Evolutionary conservation across 371 early-diverging fungal species (phyloP).

Genomic region (Mucor lusitanicus): DNA sequence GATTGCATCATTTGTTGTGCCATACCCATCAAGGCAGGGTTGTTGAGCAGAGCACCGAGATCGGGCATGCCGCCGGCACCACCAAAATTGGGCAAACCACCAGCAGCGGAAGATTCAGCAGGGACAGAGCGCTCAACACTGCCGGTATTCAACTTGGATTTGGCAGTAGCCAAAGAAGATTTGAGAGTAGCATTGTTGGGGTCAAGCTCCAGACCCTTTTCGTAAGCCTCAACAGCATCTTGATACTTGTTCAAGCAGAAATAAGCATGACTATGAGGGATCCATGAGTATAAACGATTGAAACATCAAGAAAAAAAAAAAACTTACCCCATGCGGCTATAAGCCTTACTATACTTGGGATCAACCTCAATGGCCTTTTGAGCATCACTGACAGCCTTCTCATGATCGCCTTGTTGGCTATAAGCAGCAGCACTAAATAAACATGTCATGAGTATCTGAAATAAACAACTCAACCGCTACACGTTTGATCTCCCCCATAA

Average conservation of each 20-base stretch:
- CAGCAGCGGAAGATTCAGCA: slow-evolving; percentile 21
- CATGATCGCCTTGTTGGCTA: slow-evolving; percentile 85
- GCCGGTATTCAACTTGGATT: slow-evolving; percentile 37
- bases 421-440: slow-evolving; percentile 88
- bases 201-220: slow-evolving; percentile 88
- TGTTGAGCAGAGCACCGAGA: slow-evolving; percentile 71
- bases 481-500: background rate
- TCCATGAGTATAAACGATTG: background rate
- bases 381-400: slow-evolving; percentile 87
- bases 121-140: slow-evolving; percentile 36
- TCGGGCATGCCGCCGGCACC: slow-evolving; percentile 70
- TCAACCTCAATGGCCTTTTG: slow-evolving; percentile 83
- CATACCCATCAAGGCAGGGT: slow-evolving; percentile 94
- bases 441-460: background rate
- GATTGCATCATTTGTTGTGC: slow-evolving; percentile 93
- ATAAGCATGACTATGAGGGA: slow-evolving; percentile 72
- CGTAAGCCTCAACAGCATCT: slow-evolving; percentile 90
- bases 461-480: background rate
- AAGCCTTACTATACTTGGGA: slow-evolving; percentile 89
- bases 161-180: slow-evolving; percentile 64
- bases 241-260: slow-evolving; percentile 82
- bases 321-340: slow-evolving; percentile 87
- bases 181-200: slow-evolving; percentile 80
- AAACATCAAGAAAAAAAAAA: background rate
- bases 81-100: slow-evolving; percentile 37